Conservation (phyloP, 768 basidiomycete species). For the Lyophyllum decastes region DNA sequence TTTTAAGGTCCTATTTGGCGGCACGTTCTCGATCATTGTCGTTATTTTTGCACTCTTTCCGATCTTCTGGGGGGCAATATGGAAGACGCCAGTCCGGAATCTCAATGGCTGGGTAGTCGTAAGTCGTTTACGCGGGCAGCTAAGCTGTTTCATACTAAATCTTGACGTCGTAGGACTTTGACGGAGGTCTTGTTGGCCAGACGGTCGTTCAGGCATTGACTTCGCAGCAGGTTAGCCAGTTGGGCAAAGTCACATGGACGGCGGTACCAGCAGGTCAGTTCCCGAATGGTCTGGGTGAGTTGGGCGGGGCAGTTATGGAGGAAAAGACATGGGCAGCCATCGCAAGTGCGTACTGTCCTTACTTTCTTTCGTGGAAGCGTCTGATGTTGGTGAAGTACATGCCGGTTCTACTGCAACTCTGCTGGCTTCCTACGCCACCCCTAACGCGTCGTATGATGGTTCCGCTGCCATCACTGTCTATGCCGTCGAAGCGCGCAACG, state of each 20-base stretch:
- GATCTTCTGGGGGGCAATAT: conserved; percentile 57
- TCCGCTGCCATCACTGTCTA: conserved; percentile 50
- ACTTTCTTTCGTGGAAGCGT: neutral
- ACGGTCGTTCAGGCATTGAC: conserved; percentile 41
- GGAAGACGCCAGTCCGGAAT: conserved; percentile 42
- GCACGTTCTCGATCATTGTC: conserved; percentile 36
- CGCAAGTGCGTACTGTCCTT: conserved; percentile 39
- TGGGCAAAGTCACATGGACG: conserved; percentile 46
- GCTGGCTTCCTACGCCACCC: conserved; percentile 33
- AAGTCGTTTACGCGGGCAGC: conserved; percentile 15
- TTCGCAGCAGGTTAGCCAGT: conserved; percentile 16
- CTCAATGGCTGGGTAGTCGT: conserved; percentile 63
- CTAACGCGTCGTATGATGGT: conserved; percentile 48
- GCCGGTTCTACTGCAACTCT: conserved; percentile 38
- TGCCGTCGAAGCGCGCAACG: conserved; percentile 52
- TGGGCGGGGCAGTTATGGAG: conserved; percentile 47
- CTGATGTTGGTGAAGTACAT: conserved; percentile 34
- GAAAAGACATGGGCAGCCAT: conserved; percentile 58
- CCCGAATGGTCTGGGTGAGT: conserved; percentile 41
- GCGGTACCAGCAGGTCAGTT: conserved; percentile 42
- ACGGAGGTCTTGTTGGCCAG: conserved; percentile 53
- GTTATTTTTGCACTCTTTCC: conserved; percentile 51
- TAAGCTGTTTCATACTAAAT: neutral
- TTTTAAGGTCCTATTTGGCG: conserved; percentile 42
- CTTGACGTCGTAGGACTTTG: conserved; percentile 50